phyloP scores from a whole-genome alignment of 1,284 basidiomycete species.

The Malassezia pachydermatis region DNA sequence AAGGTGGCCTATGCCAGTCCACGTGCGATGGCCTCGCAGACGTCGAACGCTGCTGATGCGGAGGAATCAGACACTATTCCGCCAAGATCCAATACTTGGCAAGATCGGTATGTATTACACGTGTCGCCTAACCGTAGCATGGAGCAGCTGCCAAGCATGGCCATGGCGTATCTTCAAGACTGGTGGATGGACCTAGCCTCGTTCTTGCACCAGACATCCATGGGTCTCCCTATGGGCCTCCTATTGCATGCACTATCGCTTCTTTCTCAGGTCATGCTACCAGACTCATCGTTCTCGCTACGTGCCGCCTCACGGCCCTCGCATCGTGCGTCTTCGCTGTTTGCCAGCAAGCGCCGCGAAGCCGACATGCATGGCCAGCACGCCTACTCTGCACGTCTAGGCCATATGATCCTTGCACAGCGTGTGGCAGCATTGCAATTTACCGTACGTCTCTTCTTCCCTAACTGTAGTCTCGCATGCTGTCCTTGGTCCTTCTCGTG shows the following conservation, averaged over 20 bases:
- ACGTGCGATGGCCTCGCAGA: background rate
- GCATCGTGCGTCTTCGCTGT: conserved; percentile 3
- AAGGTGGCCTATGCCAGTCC: conserved; percentile 15
- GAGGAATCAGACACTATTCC: background rate
- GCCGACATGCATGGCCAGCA: background rate
- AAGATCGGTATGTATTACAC: background rate
- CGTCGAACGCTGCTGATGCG: no score
- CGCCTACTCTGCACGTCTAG: conserved; percentile 6
- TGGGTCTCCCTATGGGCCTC: conserved; percentile 9
- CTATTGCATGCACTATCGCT: conserved; percentile 10
- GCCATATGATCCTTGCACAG: conserved; percentile 5
- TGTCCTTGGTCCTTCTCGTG: conserved; percentile 4
- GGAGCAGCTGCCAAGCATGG: background rate
- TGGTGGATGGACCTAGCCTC: conserved; percentile 12
- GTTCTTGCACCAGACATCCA: conserved; percentile 1
- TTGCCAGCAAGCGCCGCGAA: background rate
- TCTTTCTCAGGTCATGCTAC: conserved; percentile 11
- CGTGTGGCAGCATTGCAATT: conserved; percentile 7
- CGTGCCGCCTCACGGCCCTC: background rate
- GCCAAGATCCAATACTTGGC: background rate
- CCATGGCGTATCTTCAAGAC: conserved; percentile 1
- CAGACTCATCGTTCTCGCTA: conserved; percentile 5
- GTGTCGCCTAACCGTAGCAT: background rate
- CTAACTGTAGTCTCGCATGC: conserved; percentile 6
- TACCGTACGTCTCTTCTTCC: conserved; percentile 4